A percentile compares a stretch with the other conserved stretches of the same genome.
Evolutionary conservation across 495 filamentous ascomycete genomes (phyloP).

Genomic region (Aspergillus cavernicola): DNA sequence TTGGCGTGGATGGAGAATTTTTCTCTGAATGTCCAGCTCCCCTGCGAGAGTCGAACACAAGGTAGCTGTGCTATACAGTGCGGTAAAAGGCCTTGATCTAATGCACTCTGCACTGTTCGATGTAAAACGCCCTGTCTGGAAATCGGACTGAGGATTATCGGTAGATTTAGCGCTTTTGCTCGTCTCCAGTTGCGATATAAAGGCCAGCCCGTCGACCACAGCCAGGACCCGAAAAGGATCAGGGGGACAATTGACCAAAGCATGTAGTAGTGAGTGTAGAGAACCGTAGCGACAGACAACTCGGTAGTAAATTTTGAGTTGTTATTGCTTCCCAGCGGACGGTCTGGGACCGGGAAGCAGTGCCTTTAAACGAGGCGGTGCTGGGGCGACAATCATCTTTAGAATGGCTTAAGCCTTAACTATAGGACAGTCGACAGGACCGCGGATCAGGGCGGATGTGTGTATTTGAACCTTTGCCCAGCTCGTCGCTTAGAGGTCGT

Average conservation of each 20-base stretch:
- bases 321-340: too few species aligned
- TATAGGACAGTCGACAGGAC: too few species aligned
- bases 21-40: conserved; percentile 3
- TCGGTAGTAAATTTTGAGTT: too few species aligned
- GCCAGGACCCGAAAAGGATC: conserved; percentile 5
- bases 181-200: conserved; percentile 7
- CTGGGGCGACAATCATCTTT: too few species aligned
- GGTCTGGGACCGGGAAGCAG: too few species aligned
- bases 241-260: not conserved
- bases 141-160: not conserved
- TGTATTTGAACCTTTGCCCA: too few species aligned
- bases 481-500: too few species aligned
- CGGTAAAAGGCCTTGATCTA: not conserved
- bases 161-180: not conserved
- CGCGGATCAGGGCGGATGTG: too few species aligned
- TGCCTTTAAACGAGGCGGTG: too few species aligned
- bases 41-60: not conserved
- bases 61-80: not conserved
- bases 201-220: not conserved
- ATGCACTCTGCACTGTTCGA: not conserved
- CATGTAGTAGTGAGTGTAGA: not conserved
- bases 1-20: conserved; percentile 2
- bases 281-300: too few species aligned
- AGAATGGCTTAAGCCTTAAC: too few species aligned
- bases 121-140: not conserved